A percentile compares a stretch with the other conserved stretches of the same genome.
phyloP scores from a whole-genome alignment of 257 asterid genomes.

The Gentiana macrophylla region DNA sequence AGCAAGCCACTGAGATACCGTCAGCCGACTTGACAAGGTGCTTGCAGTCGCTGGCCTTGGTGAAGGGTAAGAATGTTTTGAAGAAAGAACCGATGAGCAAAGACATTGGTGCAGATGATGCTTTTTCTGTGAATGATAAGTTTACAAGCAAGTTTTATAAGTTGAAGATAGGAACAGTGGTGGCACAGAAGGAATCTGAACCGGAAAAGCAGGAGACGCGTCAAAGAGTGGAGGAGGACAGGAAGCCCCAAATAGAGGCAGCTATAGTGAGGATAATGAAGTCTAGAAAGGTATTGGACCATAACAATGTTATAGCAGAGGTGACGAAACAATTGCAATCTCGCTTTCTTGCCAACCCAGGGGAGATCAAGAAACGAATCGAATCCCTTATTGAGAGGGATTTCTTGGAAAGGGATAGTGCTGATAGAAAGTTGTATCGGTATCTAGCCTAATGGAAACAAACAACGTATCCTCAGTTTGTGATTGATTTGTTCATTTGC shows the following conservation, averaged over 20 bases:
- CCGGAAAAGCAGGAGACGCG: slow-evolving; percentile 87
- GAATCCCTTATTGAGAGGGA: slow-evolving; percentile 82
- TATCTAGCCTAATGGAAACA: slow-evolving; percentile 45
- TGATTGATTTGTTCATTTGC: slow-evolving; percentile 1
- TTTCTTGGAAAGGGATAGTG: slow-evolving; percentile 73
- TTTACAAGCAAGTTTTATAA: slow-evolving; percentile 67
- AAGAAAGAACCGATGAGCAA: slow-evolving; percentile 83
- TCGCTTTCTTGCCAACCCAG: slow-evolving; percentile 75
- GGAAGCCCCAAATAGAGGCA: slow-evolving; percentile 92
- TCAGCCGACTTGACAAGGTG: slow-evolving; percentile 72
- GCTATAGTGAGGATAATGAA: slow-evolving; percentile 86
- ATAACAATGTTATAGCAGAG: slow-evolving; percentile 72
- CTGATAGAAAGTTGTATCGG: slow-evolving; percentile 55
- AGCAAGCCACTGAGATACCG: slow-evolving; percentile 76
- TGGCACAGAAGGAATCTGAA: slow-evolving; percentile 86
- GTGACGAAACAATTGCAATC: slow-evolving; percentile 81
- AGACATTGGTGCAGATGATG: slow-evolving; percentile 66
- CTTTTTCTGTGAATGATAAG: slow-evolving; percentile 55
- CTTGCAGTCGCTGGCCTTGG: slow-evolving; percentile 76
- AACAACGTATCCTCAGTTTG: not conserved
- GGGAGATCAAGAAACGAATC: slow-evolving; percentile 70
- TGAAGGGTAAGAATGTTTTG: slow-evolving; percentile 72
- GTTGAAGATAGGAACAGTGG: slow-evolving; percentile 86
- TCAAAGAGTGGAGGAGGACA: slow-evolving; percentile 86
- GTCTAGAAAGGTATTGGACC: slow-evolving; percentile 76